phyloP scores from a whole-genome alignment of 306 rosid genomes.

The Morella rubra region DNA sequence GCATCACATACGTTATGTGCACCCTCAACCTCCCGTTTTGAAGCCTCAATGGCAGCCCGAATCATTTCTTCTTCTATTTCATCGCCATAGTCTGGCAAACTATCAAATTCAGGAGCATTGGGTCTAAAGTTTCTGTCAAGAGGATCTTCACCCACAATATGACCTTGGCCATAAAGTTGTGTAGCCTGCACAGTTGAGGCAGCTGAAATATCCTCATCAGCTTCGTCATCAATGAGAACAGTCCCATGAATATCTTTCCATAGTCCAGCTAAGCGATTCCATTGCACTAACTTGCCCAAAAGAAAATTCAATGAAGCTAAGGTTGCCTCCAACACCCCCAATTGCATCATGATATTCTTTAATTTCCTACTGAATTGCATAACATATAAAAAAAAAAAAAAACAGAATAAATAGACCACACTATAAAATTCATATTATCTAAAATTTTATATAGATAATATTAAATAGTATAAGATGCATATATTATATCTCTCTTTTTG shows the following conservation, averaged over 20 bases:
- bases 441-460: no score
- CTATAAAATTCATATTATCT: no score
- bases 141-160: slow-evolving; percentile 38
- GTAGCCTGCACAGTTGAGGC: slow-evolving; percentile 32
- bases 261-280: no score
- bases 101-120: slow-evolving; percentile 55
- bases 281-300: no score
- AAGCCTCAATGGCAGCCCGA: slow-evolving; percentile 94
- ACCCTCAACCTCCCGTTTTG: slow-evolving; percentile 65
- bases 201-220: slow-evolving; percentile 45
- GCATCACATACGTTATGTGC: slow-evolving; percentile 48
- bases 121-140: slow-evolving; percentile 38
- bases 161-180: slow-evolving; percentile 33
- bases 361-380: no score
- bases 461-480: no score
- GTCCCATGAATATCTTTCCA: slow-evolving; percentile 45
- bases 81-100: slow-evolving; percentile 51
- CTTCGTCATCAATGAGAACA: slow-evolving; percentile 48
- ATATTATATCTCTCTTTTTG: no score
- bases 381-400: no score
- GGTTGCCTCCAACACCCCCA: no score
- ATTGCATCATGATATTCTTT: no score
- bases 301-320: no score
- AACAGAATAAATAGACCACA: no score
- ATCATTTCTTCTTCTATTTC: slow-evolving; percentile 97